These are phyloP conservation scores for Venturiaceae sp. DNA, from an alignment of 2,329 filamentous ascomycete species.

Conservation along the genomic window DNA sequence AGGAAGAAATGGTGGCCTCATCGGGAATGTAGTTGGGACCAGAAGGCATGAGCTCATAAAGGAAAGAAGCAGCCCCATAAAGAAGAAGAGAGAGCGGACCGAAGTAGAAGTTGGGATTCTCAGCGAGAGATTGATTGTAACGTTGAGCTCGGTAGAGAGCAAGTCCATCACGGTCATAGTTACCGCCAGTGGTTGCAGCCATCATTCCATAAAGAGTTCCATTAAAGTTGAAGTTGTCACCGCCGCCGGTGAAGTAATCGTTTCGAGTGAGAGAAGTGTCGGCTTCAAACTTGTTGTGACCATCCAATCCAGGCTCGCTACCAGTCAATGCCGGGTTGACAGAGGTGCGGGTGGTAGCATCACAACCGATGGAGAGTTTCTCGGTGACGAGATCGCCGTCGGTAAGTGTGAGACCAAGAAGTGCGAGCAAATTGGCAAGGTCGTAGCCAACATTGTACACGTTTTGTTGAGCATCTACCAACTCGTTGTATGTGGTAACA, in stretches of 20 bases:
- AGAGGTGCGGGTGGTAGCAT: constrained; percentile 32
- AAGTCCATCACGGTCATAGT: constrained; percentile 28
- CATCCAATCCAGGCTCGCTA: constrained; percentile 30
- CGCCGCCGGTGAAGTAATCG: constrained; percentile 27
- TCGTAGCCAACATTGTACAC: constrained; percentile 35
- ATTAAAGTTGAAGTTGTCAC: constrained; percentile 30
- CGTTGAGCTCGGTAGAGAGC: constrained; percentile 29
- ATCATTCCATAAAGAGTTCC: constrained; percentile 30
- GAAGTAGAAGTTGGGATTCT: constrained; percentile 34
- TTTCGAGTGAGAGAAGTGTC: constrained; percentile 31
- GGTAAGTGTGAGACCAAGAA: constrained; percentile 26
- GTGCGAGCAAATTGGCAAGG: constrained; percentile 28
- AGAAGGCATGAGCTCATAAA: constrained; percentile 33
- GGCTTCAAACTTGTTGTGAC: constrained; percentile 34
- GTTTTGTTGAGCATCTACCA: constrained; percentile 37
- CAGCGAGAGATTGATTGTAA: constrained; percentile 25
- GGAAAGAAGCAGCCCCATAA: constrained; percentile 32
- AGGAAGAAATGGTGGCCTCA: constrained; percentile 24
- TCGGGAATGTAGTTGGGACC: constrained; percentile 23
- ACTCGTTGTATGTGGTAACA: constrained; percentile 27
- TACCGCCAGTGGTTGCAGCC: constrained; percentile 22
- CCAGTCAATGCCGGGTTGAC: constrained; percentile 22
- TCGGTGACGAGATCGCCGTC: constrained; percentile 32
- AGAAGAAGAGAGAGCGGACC: constrained; percentile 29
- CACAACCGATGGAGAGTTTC: constrained; percentile 35